Evolutionary conservation across 2,329 filamentous ascomycete species (phyloP), one percentile per base, ranked within the genome.

Genomic region (Escovopsis sp.): DNA sequence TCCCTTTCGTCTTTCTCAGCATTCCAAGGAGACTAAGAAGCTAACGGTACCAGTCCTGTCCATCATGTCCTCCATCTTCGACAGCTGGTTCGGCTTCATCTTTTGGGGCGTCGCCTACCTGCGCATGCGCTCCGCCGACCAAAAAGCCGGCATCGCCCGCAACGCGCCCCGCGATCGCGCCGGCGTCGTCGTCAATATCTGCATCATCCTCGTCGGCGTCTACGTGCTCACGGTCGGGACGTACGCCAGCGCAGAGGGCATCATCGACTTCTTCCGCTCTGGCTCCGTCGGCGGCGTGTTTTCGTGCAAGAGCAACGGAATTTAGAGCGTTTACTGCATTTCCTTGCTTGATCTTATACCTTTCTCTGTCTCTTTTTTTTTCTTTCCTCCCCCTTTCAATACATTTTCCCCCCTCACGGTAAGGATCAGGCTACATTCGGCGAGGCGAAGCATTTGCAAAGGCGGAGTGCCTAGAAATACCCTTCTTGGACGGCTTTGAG

Each of bases 41-140:
- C n/a, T 27, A 18, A 16, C 18, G 8, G n/a, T 12, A 4, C 2
- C 27, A 71, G 67, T 77, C 2, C 57, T 76, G n/a, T 76, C 76
- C 4, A 64, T 85, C 41, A 82, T 86, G 78, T 81, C 76, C n/a
- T 84, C 84, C 4, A 70, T 94, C 2, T 94, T 94, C 51, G 85
- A 94, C 58, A 88, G 81, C 36, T 88, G 86, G 67, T 88, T 88
- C 48, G 87, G 87, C 17, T 94, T 94, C 65, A 93, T 94, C 51
- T 94, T 94, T 65, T 94, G 82, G 82, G 82, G 79, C 11, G 70
- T 84, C 2, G 82, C 81, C 1, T 88, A 84, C 51, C 70, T 86
- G 49, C 71, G 79, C 37, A 83, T 88, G 79, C 68, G 80, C 33
- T 61, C 61, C 15, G 78, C 70, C 2, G 78, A 83, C 6, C 51